Evolutionary conservation across 768 basidiomycete genomes (phyloP).

Genomic region (Lactarius evosmus): DNA sequence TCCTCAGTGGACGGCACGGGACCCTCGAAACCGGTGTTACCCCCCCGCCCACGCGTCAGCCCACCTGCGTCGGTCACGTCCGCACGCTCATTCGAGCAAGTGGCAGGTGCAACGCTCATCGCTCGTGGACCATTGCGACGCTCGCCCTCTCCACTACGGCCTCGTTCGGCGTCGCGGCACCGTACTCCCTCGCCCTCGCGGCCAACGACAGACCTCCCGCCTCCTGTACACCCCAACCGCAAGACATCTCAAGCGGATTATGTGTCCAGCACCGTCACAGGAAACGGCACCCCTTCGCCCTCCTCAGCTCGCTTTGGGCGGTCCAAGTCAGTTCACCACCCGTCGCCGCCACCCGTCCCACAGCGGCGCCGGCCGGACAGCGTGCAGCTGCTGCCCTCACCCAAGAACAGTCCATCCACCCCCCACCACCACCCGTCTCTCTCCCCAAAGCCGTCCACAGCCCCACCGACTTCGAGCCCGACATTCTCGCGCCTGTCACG

Average conservation of each 20-base stretch:
- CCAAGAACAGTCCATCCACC: conserved; percentile 1
- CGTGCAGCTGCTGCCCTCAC: conserved; percentile 43
- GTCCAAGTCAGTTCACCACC: conserved; percentile 54
- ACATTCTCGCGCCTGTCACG: conserved; percentile 34
- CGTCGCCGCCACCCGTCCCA: conserved; percentile 37
- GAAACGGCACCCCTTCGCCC: conserved; percentile 23
- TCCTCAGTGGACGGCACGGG: conserved; percentile 29
- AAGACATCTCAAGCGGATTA: conserved; percentile 33
- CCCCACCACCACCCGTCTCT: not conserved
- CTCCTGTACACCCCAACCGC: conserved; percentile 56
- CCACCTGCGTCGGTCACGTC: conserved; percentile 36
- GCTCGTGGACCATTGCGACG: not conserved
- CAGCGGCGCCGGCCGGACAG: conserved; percentile 61
- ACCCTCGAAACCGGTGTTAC: conserved; percentile 36
- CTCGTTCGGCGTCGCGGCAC: conserved; percentile 4
- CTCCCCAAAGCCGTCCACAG: conserved; percentile 18
- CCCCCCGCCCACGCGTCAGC: conserved; percentile 38
- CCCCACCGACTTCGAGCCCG: conserved; percentile 22
- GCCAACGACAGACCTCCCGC: conserved; percentile 37
- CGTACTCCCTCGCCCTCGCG: conserved; percentile 32
- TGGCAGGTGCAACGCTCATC: conserved; percentile 39
- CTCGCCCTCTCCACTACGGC: conserved; percentile 16
- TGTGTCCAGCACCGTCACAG: conserved; percentile 14
- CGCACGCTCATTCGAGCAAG: conserved; percentile 41
- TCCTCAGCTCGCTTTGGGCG: conserved; percentile 44